phyloP scores from a whole-genome alignment of 768 basidiomycete species.

The Boletus tomentosulus region DNA sequence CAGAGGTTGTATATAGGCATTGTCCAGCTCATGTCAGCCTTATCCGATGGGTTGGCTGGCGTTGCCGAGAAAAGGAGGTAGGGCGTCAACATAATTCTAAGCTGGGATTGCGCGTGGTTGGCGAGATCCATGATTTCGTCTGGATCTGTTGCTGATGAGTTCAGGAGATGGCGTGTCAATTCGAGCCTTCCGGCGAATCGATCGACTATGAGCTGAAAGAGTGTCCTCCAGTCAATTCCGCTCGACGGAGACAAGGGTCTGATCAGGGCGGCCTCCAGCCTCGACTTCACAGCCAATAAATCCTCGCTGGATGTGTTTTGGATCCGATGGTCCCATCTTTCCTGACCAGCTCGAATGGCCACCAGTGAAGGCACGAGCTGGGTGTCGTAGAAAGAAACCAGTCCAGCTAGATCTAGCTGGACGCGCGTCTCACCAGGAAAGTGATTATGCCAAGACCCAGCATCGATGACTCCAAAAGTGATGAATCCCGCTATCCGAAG shows the following conservation, averaged over 20 bases:
- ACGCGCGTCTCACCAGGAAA: not conserved
- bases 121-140: not conserved
- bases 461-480: not conserved
- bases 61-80: constrained; percentile 16
- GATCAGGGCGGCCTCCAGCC: not conserved
- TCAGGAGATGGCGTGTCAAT: constrained; percentile 16
- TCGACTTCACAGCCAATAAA: not conserved
- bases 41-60: not conserved
- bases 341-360: not conserved
- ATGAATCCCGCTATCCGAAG: not conserved
- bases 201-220: not conserved
- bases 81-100: constrained; percentile 10
- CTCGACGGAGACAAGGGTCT: not conserved
- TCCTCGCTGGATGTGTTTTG: not conserved
- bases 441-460: not conserved
- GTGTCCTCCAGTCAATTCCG: not conserved
- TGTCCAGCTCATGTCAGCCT: constrained; percentile 20
- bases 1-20: constrained; percentile 24
- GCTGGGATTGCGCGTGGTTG: constrained; percentile 9
- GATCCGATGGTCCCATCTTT: not conserved
- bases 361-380: not conserved
- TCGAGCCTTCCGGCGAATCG: constrained; percentile 28
- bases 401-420: not conserved
- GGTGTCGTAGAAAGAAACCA: not conserved
- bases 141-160: constrained; percentile 2